Percentiles rank a stretch among this genome's conserved stretches.
These are phyloP conservation scores for Mycena sanguinolenta DNA, from an alignment of 768 basidiomycete species.

Conservation along the genomic window DNA sequence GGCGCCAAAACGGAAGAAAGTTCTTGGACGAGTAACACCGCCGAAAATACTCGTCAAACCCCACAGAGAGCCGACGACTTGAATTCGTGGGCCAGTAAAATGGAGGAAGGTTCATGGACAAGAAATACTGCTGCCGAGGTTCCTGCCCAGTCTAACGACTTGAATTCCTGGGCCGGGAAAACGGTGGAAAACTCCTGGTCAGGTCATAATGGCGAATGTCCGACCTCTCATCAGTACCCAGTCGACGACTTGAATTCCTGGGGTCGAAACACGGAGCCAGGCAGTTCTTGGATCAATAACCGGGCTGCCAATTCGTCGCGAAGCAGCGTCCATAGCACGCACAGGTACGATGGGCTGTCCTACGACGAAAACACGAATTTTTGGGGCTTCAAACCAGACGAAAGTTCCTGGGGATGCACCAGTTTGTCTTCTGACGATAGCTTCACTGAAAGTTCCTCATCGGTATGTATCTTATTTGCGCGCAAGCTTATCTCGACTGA, in stretches of 20 bases:
- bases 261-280: constrained; percentile 1
- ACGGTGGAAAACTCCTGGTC: constrained; percentile 3
- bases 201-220: background rate
- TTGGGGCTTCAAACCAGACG: background rate
- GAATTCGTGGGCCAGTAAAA: background rate
- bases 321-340: background rate
- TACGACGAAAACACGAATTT: constrained; percentile 2
- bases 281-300: background rate
- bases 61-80: background rate
- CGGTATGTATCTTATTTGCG: too few relatives aligned
- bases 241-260: background rate
- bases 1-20: background rate
- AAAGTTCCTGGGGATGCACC: background rate
- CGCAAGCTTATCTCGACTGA: too few relatives aligned
- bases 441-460: too few relatives aligned
- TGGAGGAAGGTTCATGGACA: background rate
- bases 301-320: constrained; percentile 5
- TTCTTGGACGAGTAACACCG: constrained; percentile 9
- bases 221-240: background rate
- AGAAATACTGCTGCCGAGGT: too few relatives aligned
- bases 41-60: constrained; percentile 17
- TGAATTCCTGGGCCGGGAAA: constrained; percentile 7
- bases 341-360: background rate
- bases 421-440: too few relatives aligned
- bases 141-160: too few relatives aligned